These are phyloP conservation scores for Cyanidiococcus yangmingshanensis DNA, from an alignment of 23 red algal genomes.

Conservation along the genomic window DNA sequence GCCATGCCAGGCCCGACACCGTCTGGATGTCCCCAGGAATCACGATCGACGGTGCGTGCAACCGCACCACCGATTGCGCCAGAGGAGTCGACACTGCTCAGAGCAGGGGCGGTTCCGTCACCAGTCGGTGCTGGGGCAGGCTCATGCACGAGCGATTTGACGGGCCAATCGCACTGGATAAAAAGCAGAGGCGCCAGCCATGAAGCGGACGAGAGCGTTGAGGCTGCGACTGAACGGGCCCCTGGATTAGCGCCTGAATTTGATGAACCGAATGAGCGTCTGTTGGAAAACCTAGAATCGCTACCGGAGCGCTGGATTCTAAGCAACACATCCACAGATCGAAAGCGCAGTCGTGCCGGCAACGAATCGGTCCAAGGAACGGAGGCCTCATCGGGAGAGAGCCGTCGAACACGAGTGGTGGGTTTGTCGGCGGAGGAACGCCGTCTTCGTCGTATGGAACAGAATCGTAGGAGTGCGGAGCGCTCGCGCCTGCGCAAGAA, in stretches of 20 bases:
- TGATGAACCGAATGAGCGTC: background rate
- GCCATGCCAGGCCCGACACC: background rate
- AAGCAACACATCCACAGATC: background rate
- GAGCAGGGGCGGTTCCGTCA: background rate
- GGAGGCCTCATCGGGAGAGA: background rate
- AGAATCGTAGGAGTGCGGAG: conserved; percentile 10
- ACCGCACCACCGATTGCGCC: background rate
- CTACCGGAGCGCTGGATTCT: conserved; percentile 1
- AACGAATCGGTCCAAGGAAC: background rate
- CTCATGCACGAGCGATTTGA: background rate
- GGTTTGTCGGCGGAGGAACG: background rate
- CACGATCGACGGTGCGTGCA: background rate
- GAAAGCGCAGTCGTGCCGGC: background rate
- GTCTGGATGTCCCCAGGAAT: background rate
- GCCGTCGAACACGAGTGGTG: background rate
- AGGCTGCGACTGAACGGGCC: background rate
- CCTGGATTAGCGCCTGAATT: background rate
- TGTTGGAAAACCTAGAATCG: background rate
- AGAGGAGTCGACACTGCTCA: background rate
- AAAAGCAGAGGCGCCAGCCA: background rate
- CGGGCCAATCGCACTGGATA: background rate
- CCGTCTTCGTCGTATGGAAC: conserved; percentile 8
- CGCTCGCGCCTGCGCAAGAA: conserved; percentile 15
- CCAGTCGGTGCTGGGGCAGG: background rate
- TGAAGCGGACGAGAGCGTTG: background rate